Conservation (phyloP, 306 rosid genomes). For the Cicer bijugum region DNA sequence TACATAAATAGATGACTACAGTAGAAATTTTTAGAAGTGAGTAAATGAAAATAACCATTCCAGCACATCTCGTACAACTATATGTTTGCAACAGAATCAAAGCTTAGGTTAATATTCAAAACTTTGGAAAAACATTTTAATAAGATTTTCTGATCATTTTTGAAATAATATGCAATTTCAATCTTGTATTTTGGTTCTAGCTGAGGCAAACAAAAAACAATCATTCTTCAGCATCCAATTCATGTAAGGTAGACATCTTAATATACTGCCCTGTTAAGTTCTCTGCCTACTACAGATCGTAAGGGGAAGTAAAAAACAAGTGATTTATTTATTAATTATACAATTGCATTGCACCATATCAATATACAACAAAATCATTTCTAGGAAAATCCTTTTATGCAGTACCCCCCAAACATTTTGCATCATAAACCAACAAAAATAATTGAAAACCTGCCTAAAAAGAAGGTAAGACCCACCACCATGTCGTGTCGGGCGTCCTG, state of each 20-base stretch:
- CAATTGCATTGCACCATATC: constrained; percentile 30
- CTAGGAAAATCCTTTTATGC: constrained; percentile 12
- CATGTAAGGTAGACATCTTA: constrained; percentile 15
- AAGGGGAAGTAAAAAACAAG: constrained; percentile 18
- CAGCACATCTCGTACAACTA: constrained; percentile 7
- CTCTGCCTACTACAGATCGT: constrained; percentile 23
- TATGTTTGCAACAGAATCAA: constrained; percentile 2
- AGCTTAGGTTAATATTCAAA: neutral
- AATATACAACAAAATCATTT: constrained; percentile 8
- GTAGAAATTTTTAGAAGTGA: neutral
- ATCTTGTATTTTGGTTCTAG: constrained; percentile 24
- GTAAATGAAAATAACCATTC: constrained; percentile 30
- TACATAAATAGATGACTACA: constrained; percentile 1
- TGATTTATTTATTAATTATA: constrained; percentile 17
- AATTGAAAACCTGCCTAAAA: constrained; percentile 24
- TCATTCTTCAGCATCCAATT: constrained; percentile 2
- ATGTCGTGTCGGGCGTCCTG: constrained; percentile 27
- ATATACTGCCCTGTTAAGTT: neutral
- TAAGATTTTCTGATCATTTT: constrained; percentile 9
- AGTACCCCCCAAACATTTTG: constrained; percentile 1
- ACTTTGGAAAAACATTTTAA: neutral
- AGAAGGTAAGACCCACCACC: constrained; percentile 47
- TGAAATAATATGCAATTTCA: constrained; percentile 17
- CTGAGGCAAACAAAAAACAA: neutral
- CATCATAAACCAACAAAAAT: constrained; percentile 27